Evolutionary conservation across 2,329 filamentous ascomycete genomes (phyloP).

Genomic region (Thielaviopsis populi): DNA sequence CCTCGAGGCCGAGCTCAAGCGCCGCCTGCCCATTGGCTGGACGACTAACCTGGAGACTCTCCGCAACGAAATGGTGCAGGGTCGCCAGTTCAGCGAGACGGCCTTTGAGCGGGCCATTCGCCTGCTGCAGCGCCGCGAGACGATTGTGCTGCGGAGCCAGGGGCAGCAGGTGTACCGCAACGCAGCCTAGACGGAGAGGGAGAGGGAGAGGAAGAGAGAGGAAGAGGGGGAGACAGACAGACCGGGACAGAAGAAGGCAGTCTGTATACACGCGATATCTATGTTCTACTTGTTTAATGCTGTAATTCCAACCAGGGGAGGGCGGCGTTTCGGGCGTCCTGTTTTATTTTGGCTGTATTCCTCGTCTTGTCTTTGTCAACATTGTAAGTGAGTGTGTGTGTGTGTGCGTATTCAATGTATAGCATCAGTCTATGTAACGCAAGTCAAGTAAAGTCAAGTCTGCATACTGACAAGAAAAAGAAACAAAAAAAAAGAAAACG

Average conservation of each 20-base stretch:
- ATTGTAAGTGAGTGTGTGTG: too few species aligned
- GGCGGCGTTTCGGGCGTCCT: neutral
- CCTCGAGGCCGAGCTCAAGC: conserved; percentile 76
- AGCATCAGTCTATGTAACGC: too few species aligned
- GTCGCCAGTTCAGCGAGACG: conserved; percentile 78
- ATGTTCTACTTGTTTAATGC: neutral
- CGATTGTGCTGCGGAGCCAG: conserved; percentile 65
- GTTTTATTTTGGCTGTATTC: neutral
- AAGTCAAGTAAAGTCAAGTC: neutral
- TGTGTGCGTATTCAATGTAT: too few species aligned
- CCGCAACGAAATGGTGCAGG: conserved; percentile 79
- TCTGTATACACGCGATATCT: neutral
- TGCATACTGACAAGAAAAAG: neutral
- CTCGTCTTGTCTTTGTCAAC: too few species aligned
- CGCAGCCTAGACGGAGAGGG: conserved; percentile 38
- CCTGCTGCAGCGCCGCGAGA: conserved; percentile 75
- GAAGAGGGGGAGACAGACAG: neutral
- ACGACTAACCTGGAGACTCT: conserved; percentile 79
- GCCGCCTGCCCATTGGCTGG: conserved; percentile 85
- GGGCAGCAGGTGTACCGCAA: conserved; percentile 61
- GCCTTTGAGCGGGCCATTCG: conserved; percentile 71
- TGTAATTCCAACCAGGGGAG: neutral
- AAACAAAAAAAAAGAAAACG: conserved; percentile 4
- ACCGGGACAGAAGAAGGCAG: too few species aligned
- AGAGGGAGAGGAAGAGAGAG: neutral